Percentiles rank a stretch among this genome's conserved stretches.
These are phyloP conservation scores for Penicillium sp. DNA, from an alignment of 2,329 filamentous ascomycete species.

Conservation along the genomic window DNA sequence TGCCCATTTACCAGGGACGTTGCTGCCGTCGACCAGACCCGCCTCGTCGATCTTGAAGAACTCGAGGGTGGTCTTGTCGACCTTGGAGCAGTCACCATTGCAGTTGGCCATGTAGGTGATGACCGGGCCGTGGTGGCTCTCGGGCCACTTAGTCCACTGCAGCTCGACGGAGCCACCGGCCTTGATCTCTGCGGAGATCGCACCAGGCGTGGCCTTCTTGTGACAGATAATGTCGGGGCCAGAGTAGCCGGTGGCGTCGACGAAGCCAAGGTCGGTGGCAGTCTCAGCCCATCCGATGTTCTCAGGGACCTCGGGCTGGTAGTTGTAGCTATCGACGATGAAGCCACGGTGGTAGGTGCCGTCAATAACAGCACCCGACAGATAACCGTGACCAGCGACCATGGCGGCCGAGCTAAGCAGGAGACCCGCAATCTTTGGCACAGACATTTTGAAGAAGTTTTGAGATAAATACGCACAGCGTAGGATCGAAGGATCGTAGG, in stretches of 20 bases:
- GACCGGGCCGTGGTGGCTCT: slow-evolving; percentile 62
- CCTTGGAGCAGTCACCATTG: slow-evolving; percentile 55
- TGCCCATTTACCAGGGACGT: slow-evolving; percentile 54
- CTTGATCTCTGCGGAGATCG: slow-evolving; percentile 54
- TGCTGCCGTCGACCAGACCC: slow-evolving; percentile 50
- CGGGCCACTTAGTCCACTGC: slow-evolving; percentile 66
- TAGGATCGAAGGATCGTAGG: slow-evolving; percentile 18
- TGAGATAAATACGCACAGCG: slow-evolving; percentile 32
- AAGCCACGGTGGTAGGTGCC: slow-evolving; percentile 43
- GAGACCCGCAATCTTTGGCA: slow-evolving; percentile 34
- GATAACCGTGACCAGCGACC: slow-evolving; percentile 42
- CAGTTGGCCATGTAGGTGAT: slow-evolving; percentile 64
- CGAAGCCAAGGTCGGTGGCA: slow-evolving; percentile 54
- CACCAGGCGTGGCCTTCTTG: slow-evolving; percentile 52
- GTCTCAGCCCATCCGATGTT: slow-evolving; percentile 56
- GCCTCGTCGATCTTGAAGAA: slow-evolving; percentile 64
- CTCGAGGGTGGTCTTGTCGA: slow-evolving; percentile 53
- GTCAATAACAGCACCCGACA: slow-evolving; percentile 36
- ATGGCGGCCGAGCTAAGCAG: slow-evolving; percentile 36
- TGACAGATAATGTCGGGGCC: slow-evolving; percentile 62
- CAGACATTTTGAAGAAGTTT: slow-evolving; percentile 29
- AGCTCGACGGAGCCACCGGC: slow-evolving; percentile 60
- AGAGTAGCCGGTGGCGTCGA: slow-evolving; percentile 49
- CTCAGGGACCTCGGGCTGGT: slow-evolving; percentile 38
- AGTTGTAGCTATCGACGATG: slow-evolving; percentile 36